Conservation (phyloP, 768 basidiomycete species). For the Epithele typhae region DNA sequence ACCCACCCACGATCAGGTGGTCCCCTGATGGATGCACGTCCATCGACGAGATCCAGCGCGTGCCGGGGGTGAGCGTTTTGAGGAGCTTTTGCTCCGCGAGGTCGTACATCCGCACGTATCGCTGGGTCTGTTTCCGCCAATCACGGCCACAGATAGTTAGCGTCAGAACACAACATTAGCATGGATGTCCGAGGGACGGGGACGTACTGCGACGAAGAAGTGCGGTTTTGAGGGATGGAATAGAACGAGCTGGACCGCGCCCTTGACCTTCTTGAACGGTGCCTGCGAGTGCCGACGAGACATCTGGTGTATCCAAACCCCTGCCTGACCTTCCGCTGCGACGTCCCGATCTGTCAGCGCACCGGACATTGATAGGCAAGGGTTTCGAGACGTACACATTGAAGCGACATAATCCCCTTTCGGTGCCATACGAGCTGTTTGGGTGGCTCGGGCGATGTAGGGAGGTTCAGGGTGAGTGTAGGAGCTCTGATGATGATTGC, state of each 20-base stretch:
- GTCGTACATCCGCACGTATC: constrained; percentile 94
- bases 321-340: constrained; percentile 68
- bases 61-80: constrained; percentile 92
- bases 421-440: constrained; percentile 91
- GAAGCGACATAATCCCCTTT: constrained; percentile 94
- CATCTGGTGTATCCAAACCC: constrained; percentile 95
- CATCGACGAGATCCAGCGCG: constrained; percentile 96
- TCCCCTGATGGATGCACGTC: constrained; percentile 96
- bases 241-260: constrained; percentile 81
- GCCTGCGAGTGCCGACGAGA: constrained; percentile 94
- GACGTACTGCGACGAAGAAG: constrained; percentile 93
- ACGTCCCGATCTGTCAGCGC: too few species aligned
- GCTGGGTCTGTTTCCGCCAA: constrained; percentile 88
- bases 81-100: constrained; percentile 88
- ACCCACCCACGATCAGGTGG: constrained; percentile 95
- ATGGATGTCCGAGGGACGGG: too few species aligned
- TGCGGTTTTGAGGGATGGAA: constrained; percentile 95
- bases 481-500: constrained; percentile 49
- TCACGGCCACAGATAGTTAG: too few species aligned
- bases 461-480: constrained; percentile 58
- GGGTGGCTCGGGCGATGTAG: constrained; percentile 61
- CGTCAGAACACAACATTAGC: too few species aligned
- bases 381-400: constrained; percentile 64
- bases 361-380: too few species aligned
- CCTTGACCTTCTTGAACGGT: constrained; percentile 95